Conservation (phyloP, 768 basidiomycete genomes). For the Lactifluus rugatus region DNA sequence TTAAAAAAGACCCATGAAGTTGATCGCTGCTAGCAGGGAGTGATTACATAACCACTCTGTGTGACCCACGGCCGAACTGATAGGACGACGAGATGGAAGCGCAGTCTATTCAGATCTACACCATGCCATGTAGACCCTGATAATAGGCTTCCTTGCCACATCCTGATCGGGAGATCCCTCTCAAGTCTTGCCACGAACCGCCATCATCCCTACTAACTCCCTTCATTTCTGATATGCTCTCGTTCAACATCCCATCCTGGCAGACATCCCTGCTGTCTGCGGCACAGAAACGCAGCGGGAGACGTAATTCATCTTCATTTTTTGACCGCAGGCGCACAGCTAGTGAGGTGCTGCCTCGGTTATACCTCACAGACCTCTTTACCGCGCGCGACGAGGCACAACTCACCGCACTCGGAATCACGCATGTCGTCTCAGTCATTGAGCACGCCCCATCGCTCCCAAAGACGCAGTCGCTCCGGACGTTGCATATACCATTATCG, state of each 20-base stretch:
- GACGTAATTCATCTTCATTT: not conserved
- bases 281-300: not conserved
- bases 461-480: constrained; percentile 26
- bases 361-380: constrained; percentile 56
- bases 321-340: constrained; percentile 1
- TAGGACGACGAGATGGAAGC: no score
- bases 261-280: constrained; percentile 8
- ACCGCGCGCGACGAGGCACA: constrained; percentile 41
- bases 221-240: no score
- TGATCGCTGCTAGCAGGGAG: no score
- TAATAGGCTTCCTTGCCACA: not conserved
- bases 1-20: no score
- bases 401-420: constrained; percentile 53
- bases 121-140: not conserved
- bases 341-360: constrained; percentile 32
- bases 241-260: constrained; percentile 5
- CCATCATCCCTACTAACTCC: not conserved
- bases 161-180: not conserved
- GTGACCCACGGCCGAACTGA: no score
- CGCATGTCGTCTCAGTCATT: constrained; percentile 60
- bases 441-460: constrained; percentile 36
- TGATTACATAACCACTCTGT: constrained; percentile 12
- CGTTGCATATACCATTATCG: constrained; percentile 43
- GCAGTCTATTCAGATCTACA: not conserved
- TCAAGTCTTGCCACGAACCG: not conserved